These are phyloP conservation scores for Alternaria novae-zelandiae DNA, from an alignment of 2,329 filamentous ascomycete species.

Conservation along the genomic window DNA sequence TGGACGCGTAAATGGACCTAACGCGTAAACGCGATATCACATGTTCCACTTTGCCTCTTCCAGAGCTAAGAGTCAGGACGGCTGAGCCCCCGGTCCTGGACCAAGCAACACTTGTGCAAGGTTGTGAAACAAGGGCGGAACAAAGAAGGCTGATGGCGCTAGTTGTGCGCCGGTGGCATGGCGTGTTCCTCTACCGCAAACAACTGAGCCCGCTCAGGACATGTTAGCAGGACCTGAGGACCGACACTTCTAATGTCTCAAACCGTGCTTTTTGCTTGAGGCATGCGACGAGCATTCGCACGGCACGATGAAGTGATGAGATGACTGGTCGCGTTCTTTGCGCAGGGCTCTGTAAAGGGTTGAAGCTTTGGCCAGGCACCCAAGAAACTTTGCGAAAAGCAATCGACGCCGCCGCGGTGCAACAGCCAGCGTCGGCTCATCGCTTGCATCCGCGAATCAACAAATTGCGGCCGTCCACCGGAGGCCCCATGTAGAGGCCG, in stretches of 20 bases:
- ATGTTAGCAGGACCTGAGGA: background rate
- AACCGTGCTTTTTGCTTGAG: background rate
- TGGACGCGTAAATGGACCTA: constrained; percentile 40
- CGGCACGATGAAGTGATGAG: constrained; percentile 13
- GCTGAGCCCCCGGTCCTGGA: constrained; percentile 29
- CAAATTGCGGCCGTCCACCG: constrained; percentile 16
- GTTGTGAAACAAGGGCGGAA: constrained; percentile 38
- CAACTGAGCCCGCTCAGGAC: constrained; percentile 7
- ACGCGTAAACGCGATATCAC: constrained; percentile 49
- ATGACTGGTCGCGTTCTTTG: constrained; percentile 27
- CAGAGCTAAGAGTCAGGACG: constrained; percentile 35
- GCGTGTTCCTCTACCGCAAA: constrained; percentile 13
- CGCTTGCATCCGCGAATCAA: constrained; percentile 35
- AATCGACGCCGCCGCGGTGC: constrained; percentile 29
- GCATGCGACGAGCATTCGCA: constrained; percentile 1
- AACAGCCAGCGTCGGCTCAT: constrained; percentile 37
- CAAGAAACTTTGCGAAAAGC: constrained; percentile 29
- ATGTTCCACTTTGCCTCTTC: constrained; percentile 32
- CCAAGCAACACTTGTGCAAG: constrained; percentile 35
- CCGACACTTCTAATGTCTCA: background rate
- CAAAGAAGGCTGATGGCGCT: constrained; percentile 31
- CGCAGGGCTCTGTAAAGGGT: constrained; percentile 23
- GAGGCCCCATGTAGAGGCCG: constrained; percentile 22
- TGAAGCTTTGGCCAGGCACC: constrained; percentile 37
- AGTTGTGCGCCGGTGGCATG: constrained; percentile 2